Conservation (phyloP, 345 rosid species). For the Boechera retrofracta region DNA sequence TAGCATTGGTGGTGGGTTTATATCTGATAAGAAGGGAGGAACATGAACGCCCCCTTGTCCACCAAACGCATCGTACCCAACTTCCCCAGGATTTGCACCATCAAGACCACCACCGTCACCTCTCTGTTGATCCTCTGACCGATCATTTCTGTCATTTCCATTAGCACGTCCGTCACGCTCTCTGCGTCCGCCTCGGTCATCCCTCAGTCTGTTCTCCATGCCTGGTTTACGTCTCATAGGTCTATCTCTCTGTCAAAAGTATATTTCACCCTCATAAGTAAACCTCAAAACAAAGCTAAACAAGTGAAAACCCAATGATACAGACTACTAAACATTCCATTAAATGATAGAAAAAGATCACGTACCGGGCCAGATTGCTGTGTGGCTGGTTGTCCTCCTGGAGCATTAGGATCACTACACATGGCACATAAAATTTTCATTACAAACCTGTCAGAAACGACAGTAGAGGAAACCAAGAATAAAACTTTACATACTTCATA, state of each 20-base stretch:
- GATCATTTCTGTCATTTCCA: constrained; percentile 73
- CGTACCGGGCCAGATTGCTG: constrained; percentile 80
- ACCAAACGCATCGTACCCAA: constrained; percentile 68
- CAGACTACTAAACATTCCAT: constrained; percentile 10
- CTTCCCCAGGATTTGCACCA: constrained; percentile 65
- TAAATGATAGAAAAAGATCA: not conserved
- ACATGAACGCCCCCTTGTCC: constrained; percentile 83
- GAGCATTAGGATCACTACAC: constrained; percentile 93
- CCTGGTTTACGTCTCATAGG: constrained; percentile 72
- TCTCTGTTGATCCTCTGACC: constrained; percentile 76
- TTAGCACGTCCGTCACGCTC: constrained; percentile 73
- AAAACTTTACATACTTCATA: constrained; percentile 74
- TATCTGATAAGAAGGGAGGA: constrained; percentile 74
- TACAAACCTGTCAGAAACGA: constrained; percentile 8
- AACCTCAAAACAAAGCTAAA: constrained; percentile 8
- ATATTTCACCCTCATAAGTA: not conserved
- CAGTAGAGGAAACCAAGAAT: constrained; percentile 5
- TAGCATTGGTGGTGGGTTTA: constrained; percentile 89
- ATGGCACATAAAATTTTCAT: constrained; percentile 1
- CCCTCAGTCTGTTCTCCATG: constrained; percentile 75
- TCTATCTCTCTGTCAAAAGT: constrained; percentile 70
- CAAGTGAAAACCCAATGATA: not conserved
- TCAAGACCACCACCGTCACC: constrained; percentile 72
- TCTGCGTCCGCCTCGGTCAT: constrained; percentile 79
- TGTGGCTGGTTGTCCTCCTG: constrained; percentile 90